Percentiles rank a stretch among this genome's conserved stretches.
phyloP scores from a whole-genome alignment of 83 land plant genomes.

The Diphasiastrum complanatum region DNA sequence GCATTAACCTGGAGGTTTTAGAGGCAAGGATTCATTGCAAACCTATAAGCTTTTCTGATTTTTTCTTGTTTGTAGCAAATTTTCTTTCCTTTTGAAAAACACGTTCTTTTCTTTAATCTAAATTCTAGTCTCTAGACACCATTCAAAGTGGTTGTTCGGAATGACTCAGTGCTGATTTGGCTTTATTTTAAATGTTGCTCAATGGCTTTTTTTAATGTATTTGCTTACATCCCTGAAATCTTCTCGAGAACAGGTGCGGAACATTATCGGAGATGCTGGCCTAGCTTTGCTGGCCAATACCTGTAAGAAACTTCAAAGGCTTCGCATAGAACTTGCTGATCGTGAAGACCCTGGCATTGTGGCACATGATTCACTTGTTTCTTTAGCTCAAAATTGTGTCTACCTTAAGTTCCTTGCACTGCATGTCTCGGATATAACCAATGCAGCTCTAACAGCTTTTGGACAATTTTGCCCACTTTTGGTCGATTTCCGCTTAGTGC shows the following conservation, averaged over 20 bases:
- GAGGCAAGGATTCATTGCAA: no score
- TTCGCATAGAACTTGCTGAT: constrained; percentile 76
- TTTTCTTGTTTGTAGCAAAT: no score
- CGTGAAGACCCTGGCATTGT: constrained; percentile 41
- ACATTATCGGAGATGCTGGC: constrained; percentile 83
- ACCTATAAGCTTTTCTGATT: no score
- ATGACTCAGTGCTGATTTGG: no score
- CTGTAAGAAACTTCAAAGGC: constrained; percentile 58
- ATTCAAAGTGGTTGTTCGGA: no score
- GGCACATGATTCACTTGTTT: constrained; percentile 56
- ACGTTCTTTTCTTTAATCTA: no score
- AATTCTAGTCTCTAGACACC: no score
- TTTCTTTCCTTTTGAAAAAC: no score
- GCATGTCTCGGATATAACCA: constrained; percentile 65
- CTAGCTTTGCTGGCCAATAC: constrained; percentile 52
- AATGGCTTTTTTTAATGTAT: background rate
- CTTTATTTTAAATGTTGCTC: background rate
- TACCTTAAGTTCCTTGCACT: constrained; percentile 60
- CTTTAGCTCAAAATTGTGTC: constrained; percentile 68
- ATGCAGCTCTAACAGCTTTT: constrained; percentile 55
- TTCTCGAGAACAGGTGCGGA: constrained; percentile 71
- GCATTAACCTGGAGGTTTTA: constrained; percentile 30
- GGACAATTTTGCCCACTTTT: constrained; percentile 52
- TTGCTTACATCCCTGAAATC: background rate
- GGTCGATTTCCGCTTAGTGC: constrained; percentile 71